Evolutionary conservation across 768 basidiomycete genomes (phyloP).

Genomic region (Megacollybia marginata): DNA sequence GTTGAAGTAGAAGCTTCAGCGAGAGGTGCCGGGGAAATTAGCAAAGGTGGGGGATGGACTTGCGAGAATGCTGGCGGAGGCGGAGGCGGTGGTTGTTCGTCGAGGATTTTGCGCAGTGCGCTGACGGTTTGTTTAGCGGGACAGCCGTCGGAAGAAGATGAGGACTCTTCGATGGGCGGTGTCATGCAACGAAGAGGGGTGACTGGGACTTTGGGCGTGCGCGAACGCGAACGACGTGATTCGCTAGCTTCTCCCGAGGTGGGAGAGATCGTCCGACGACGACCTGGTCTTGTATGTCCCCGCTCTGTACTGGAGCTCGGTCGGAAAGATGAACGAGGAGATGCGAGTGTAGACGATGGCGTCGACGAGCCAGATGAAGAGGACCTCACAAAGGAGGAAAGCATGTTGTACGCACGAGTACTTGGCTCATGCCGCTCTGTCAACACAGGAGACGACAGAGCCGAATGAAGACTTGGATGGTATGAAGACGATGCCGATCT

Average conservation of each 20-base stretch:
- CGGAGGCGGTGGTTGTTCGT: slow-evolving; percentile 35
- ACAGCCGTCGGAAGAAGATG: slow-evolving; percentile 45
- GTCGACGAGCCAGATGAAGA: slow-evolving; percentile 3
- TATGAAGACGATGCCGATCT: slow-evolving; percentile 29
- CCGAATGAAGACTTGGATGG: slow-evolving; percentile 17
- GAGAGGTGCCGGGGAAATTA: slow-evolving; percentile 24
- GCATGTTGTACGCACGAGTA: slow-evolving; percentile 55
- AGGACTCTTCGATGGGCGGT: slow-evolving; percentile 49
- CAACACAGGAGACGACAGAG: slow-evolving; percentile 19
- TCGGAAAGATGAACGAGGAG: slow-evolving; percentile 1
- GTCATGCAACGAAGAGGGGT: slow-evolving; percentile 34
- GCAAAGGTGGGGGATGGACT: slow-evolving; percentile 5
- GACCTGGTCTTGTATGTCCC: slow-evolving; percentile 1
- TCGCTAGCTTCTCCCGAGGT: neutral
- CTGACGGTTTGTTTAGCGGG: slow-evolving; percentile 57
- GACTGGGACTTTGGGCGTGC: slow-evolving; percentile 9
- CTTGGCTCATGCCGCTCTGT: slow-evolving; percentile 34
- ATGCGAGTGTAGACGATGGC: slow-evolving; percentile 1
- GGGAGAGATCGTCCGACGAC: slow-evolving; percentile 1
- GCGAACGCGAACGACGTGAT: slow-evolving; percentile 9
- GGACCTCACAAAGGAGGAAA: slow-evolving; percentile 43
- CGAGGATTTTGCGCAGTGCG: slow-evolving; percentile 65
- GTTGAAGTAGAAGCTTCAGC: slow-evolving; percentile 57
- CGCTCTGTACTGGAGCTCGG: slow-evolving; percentile 1
- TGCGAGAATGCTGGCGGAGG: slow-evolving; percentile 4